Conservation (phyloP, 495 filamentous ascomycete genomes). For the Neurospora sp. region DNA sequence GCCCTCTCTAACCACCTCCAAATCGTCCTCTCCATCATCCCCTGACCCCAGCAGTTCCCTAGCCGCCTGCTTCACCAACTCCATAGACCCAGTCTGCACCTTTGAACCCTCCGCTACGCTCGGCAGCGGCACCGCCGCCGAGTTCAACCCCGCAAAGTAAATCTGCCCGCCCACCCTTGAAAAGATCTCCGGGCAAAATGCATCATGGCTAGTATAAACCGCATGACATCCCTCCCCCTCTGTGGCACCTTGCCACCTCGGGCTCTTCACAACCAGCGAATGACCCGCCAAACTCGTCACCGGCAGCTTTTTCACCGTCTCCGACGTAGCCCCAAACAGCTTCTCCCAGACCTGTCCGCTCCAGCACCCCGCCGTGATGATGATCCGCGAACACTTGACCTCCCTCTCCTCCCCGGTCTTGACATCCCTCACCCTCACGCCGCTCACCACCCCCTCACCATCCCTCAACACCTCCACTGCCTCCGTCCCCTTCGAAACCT, state of each 20-base stretch:
- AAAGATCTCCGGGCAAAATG: constrained; percentile 67
- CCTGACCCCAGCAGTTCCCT: constrained; percentile 42
- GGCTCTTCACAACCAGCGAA: constrained; percentile 55
- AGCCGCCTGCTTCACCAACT: constrained; percentile 43
- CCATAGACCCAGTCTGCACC: constrained; percentile 36
- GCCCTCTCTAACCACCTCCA: constrained; percentile 54
- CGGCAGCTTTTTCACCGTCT: constrained; percentile 29
- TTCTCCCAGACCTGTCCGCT: constrained; percentile 48
- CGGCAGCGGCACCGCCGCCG: constrained; percentile 45
- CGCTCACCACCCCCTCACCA: constrained; percentile 31
- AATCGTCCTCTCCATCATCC: constrained; percentile 32
- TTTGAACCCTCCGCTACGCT: constrained; percentile 37
- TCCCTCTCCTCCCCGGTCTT: constrained; percentile 41
- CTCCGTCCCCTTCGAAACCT: constrained; percentile 53
- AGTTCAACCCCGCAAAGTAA: constrained; percentile 68
- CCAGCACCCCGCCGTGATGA: constrained; percentile 65
- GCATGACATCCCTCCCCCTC: constrained; percentile 49
- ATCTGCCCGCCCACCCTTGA: constrained; percentile 54
- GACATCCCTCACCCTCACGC: constrained; percentile 33
- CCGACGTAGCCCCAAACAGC: constrained; percentile 49
- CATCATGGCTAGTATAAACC: constrained; percentile 52
- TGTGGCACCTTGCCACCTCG: constrained; percentile 37
- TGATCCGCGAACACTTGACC: constrained; percentile 45
- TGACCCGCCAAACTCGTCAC: constrained; percentile 60
- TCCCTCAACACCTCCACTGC: constrained; percentile 45